Conservation (phyloP, 805 yeast genomes). For the Nakazawaea pomicola region DNA sequence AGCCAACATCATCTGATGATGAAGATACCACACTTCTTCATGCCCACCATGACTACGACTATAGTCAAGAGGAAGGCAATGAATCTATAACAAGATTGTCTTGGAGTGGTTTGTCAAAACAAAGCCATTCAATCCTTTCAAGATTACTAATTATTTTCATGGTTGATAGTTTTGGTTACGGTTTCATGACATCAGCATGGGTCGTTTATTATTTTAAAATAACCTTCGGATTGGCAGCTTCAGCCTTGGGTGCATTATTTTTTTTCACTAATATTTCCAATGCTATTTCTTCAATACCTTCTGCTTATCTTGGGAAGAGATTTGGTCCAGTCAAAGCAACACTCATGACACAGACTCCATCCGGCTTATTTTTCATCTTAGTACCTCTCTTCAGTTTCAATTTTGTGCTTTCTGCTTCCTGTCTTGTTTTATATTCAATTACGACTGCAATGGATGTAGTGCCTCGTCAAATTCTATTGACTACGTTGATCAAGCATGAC, state of each 20-base stretch:
- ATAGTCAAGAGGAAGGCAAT: conserved; percentile 12
- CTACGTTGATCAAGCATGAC: conserved; percentile 54
- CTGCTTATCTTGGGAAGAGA: conserved; percentile 59
- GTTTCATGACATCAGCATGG: conserved; percentile 90
- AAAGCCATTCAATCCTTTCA: conserved; percentile 38
- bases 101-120: conserved; percentile 33
- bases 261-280: conserved; percentile 58
- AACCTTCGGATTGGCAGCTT: conserved; percentile 47
- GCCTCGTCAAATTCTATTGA: conserved; percentile 77
- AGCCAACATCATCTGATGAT: conserved; percentile 3
- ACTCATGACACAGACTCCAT: conserved; percentile 69
- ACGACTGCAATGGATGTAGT: conserved; percentile 86
- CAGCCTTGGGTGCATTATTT: conserved; percentile 62
- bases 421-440: conserved; percentile 52
- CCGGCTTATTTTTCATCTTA: conserved; percentile 56
- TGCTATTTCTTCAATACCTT: conserved; percentile 69
- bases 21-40: conserved; percentile 10
- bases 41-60: conserved; percentile 16
- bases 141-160: conserved; percentile 60
- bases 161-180: conserved; percentile 83
- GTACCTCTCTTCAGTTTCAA: conserved; percentile 41
- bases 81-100: conserved; percentile 20
- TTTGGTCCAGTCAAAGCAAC: conserved; percentile 82
- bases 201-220: conserved; percentile 72
- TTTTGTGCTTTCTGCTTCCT: conserved; percentile 39